Evolutionary conservation across 2,329 filamentous ascomycete species (phyloP).

Genomic region (Microdochium bolleyi): DNA sequence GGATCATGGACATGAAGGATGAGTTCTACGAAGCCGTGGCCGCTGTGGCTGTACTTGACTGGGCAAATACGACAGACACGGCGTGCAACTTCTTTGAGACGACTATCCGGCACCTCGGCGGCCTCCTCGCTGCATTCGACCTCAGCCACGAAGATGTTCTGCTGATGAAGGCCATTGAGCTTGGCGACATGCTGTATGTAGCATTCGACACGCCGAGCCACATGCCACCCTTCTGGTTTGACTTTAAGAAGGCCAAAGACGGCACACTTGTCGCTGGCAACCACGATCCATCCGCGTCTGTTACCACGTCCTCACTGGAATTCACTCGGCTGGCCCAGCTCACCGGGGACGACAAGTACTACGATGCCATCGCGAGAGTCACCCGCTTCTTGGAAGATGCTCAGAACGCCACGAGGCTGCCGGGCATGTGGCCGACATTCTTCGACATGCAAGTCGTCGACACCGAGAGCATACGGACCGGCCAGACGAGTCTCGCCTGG

Average conservation of each 20-base stretch:
- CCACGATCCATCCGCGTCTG: constrained; percentile 27
- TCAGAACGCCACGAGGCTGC: constrained; percentile 60
- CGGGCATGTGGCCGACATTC: constrained; percentile 66
- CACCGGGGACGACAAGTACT: constrained; percentile 61
- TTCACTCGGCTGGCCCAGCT: constrained; percentile 64
- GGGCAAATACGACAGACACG: constrained; percentile 28
- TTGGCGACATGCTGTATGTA: constrained; percentile 38
- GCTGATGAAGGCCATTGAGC: constrained; percentile 33
- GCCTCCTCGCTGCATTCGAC: constrained; percentile 36
- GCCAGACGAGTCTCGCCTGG: neutral
- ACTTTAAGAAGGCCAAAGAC: constrained; percentile 29
- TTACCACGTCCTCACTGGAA: constrained; percentile 59
- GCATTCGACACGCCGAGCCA: constrained; percentile 41
- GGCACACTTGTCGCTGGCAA: constrained; percentile 21
- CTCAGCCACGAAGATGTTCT: constrained; percentile 30
- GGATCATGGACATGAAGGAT: constrained; percentile 50
- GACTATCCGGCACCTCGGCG: constrained; percentile 37
- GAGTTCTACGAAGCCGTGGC: constrained; percentile 48
- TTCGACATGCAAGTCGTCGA: constrained; percentile 38
- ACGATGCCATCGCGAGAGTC: constrained; percentile 68
- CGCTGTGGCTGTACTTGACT: constrained; percentile 41
- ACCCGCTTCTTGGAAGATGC: constrained; percentile 60
- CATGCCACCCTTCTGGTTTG: constrained; percentile 48
- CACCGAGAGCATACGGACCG: constrained; percentile 28
- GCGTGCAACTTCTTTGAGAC: constrained; percentile 36